phyloP scores from a whole-genome alignment of 352 stramenopile genomes.

The Detonula confervacea region DNA sequence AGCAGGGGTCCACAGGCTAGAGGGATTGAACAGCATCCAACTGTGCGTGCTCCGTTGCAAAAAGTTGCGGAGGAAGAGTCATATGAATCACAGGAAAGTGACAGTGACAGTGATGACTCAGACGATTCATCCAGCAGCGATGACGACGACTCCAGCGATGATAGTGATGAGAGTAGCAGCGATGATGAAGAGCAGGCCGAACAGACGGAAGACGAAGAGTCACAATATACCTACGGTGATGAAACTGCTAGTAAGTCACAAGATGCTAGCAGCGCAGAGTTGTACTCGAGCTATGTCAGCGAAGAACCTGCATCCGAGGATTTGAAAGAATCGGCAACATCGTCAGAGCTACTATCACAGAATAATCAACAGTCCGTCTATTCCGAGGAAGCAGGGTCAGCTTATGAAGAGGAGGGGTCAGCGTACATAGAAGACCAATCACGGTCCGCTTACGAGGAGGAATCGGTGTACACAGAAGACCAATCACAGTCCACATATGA shows the following conservation, averaged over 20 bases:
- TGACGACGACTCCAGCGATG: constrained; percentile 8
- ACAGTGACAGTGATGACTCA: too few species aligned
- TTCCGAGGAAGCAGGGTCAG: too few species aligned
- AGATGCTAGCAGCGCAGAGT: background rate
- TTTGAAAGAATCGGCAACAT: background rate
- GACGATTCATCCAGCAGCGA: constrained; percentile 26
- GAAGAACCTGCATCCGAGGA: background rate
- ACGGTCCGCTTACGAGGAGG: background rate
- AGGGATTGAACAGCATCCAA: too few species aligned
- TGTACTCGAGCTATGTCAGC: background rate
- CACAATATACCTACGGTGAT: background rate
- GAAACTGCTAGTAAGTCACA: background rate
- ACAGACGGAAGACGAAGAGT: background rate
- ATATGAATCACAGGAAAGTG: too few species aligned
- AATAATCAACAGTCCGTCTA: too few species aligned
- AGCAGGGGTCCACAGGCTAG: too few species aligned
- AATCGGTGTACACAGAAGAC: constrained; percentile 7
- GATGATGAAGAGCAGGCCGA: constrained; percentile 6
- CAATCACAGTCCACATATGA: background rate
- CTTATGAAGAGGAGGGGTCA: background rate
- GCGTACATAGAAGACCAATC: background rate
- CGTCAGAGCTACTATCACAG: background rate
- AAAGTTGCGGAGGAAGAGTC: too few species aligned
- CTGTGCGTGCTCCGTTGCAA: too few species aligned
- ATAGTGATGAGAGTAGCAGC: constrained; percentile 2